Evolutionary conservation across 176 grass and related monocot genomes (phyloP), one percentile per base, ranked within the genome.

Genomic region (Echinochloa phyllopogon): DNA sequence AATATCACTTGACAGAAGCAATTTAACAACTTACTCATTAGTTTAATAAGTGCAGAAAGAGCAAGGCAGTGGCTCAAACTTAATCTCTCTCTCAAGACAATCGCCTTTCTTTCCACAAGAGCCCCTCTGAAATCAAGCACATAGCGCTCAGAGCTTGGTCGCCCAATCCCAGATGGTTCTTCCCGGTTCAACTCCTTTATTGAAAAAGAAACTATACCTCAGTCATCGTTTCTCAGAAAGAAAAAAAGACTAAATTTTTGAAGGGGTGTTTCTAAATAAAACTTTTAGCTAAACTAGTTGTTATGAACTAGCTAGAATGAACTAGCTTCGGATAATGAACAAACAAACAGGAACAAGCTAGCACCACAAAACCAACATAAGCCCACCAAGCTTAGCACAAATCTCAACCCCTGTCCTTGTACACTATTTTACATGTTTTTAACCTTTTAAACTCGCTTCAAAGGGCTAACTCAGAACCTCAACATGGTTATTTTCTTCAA

Each of bases 31-130:
- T 90, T 95, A 98, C 91, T 92, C 89, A 91, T 92, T 82, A 65
- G 82, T 63, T 74, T 84, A 83, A 94, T 88, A 69, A 95, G 89
- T 51, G 87, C 85, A 82, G 96, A 98, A 72, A 98, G 87, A 43
- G 88, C 91, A 80, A 98, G 96, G 85, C 96, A 98, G 63, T 98
- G 96, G 64, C 96, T 98, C 75, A 98, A 84, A 90, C 85, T 98
- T 82, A 95, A 85, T 86, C 96, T 98, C 84, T 95, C 96, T 58
- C 96, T 65, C 23, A 78, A 85, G 77, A 98, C 93, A 89, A 98
- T 91, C 36, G 93, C 93, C 62, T 57, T 87, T 47, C 96, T 94
- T 86, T 98, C 93, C 21, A 98, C 89, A 57, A 95, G 76, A 78
- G 93, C 88, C 7, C 96, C 93, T 87, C 93, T 98, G 53, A 94